Conservation (phyloP, 164 flowering plant genomes). For the Nymphaea colorata region DNA sequence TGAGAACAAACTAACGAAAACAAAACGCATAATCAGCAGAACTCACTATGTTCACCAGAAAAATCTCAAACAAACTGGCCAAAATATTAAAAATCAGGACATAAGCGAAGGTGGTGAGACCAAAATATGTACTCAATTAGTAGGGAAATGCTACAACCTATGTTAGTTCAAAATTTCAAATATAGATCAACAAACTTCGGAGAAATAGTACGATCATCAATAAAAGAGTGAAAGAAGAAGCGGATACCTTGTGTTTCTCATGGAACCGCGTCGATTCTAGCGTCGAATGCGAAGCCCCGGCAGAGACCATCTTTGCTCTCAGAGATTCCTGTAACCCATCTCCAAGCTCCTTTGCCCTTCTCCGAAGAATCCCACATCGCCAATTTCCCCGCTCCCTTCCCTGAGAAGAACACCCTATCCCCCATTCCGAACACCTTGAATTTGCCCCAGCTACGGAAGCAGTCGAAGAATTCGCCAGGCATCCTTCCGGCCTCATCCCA, state of each 20-base stretch:
- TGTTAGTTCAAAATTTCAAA: too few species aligned
- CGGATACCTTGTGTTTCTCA: conserved; percentile 13
- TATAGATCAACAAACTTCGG: too few species aligned
- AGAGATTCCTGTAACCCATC: conserved; percentile 71
- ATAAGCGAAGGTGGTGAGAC: too few species aligned
- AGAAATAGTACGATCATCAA: too few species aligned
- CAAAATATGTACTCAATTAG: too few species aligned
- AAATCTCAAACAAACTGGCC: too few species aligned
- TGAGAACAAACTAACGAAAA: too few species aligned
- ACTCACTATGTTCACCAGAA: too few species aligned
- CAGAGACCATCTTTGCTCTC: conserved; percentile 56
- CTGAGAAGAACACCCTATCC: conserved; percentile 71
- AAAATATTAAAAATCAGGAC: too few species aligned
- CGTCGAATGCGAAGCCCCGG: conserved; percentile 74
- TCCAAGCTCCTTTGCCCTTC: conserved; percentile 45
- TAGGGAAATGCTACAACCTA: too few species aligned
- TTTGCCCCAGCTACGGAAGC: conserved; percentile 57
- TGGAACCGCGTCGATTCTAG: conserved; percentile 42
- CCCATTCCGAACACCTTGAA: conserved; percentile 94
- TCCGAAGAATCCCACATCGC: conserved; percentile 62
- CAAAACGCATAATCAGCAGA: too few species aligned
- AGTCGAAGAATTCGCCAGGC: conserved; percentile 66
- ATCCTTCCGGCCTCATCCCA: conserved; percentile 92
- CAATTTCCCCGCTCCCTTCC: conserved; percentile 51
- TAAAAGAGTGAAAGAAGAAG: too few species aligned